Base-by-base conservation (phyloP, 2,329 filamentous ascomycete genomes). In the Hypomyces perniciosus region DNA sequence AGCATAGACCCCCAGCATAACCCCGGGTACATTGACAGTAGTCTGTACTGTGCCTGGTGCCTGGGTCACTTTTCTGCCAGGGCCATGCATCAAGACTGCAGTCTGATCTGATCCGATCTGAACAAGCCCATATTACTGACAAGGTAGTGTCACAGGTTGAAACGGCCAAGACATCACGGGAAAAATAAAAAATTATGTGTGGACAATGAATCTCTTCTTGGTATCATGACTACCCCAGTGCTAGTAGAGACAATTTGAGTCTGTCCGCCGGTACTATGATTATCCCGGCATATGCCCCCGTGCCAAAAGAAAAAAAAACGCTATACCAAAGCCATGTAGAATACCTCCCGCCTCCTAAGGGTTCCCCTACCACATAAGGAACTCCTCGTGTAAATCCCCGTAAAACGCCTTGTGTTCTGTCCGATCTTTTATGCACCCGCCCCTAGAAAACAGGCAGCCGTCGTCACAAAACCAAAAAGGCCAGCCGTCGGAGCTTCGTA, bases 381-480 rank as follows among this genome's bases (percentile, higher is more conserved):
- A 26, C 27, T 44, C 27, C 28, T 44, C 12, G 27, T 37, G 28
- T 46, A 31, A 30, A 46, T n/a, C 20, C 35, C 44, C 44, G 27
- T 46, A 39, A 38, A 46, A 46, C 34, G 44, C 44, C 44, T 9
- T n/a, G 35, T n/a, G 34, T 37, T 9, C n/a, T 37, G 28, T 20
- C 20, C 20, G 20, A 20, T 39, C 44, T 28, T 28, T 6, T 44
- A 10, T 44, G 20, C 13, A 40, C 12, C 33, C 27, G 44, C 43
- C 43, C 13, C 20, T 30, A 20, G 29, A 26, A 28, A 10, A 12
- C 50, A 49, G 43, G 34, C 8, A 26, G 26, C 46, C 43, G 33
- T 53, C 51, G 30, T 52, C 9, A 53, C 28, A 26, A 30, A 46
- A 45, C 20, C 44, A 30, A 29, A 43, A 34, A 42, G 33, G 46